Conservation (phyloP, 179 eudicot species). For the Beta corolliflora region DNA sequence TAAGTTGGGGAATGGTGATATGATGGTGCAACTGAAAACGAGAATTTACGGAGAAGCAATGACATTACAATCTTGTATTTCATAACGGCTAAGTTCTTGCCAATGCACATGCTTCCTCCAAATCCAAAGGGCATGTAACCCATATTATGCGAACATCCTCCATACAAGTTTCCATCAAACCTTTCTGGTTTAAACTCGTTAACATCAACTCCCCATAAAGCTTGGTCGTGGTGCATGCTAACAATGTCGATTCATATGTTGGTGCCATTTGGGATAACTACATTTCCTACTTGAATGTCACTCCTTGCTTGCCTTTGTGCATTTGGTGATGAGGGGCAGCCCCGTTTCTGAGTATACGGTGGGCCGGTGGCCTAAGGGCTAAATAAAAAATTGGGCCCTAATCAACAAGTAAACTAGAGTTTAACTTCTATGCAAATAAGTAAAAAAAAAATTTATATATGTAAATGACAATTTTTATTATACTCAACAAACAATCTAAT, state of each 20-base stretch:
- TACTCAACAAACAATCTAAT: too few relatives aligned
- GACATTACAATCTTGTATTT: constrained; percentile 78
- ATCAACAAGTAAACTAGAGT: too few relatives aligned
- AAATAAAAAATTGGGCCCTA: too few relatives aligned
- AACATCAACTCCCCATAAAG: constrained; percentile 76
- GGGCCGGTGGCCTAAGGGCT: too few relatives aligned
- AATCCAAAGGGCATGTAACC: constrained; percentile 91
- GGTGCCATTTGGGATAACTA: constrained; percentile 67
- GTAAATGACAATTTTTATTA: too few relatives aligned
- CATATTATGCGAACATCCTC: constrained; percentile 85
- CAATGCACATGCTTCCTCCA: constrained; percentile 97
- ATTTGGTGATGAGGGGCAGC: too few relatives aligned
- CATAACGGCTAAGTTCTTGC: constrained; percentile 62
- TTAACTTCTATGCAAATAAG: too few relatives aligned
- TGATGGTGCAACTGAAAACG: constrained; percentile 62
- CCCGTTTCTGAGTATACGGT: too few relatives aligned
- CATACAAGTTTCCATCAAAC: constrained; percentile 56
- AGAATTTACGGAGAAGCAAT: constrained; percentile 52
- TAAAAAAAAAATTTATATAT: too few relatives aligned
- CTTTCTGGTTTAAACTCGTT: constrained; percentile 81
- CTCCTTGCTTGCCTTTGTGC: constrained; percentile 79
- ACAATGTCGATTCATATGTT: constrained; percentile 95
- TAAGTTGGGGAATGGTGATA: constrained; percentile 66
- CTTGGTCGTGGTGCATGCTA: constrained; percentile 77
- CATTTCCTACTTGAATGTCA: constrained; percentile 61